A percentile compares a stretch with the other conserved stretches of the same genome.
Conservation (phyloP, 495 filamentous ascomycete genomes). For the Aspergillus sclerotioniger region DNA sequence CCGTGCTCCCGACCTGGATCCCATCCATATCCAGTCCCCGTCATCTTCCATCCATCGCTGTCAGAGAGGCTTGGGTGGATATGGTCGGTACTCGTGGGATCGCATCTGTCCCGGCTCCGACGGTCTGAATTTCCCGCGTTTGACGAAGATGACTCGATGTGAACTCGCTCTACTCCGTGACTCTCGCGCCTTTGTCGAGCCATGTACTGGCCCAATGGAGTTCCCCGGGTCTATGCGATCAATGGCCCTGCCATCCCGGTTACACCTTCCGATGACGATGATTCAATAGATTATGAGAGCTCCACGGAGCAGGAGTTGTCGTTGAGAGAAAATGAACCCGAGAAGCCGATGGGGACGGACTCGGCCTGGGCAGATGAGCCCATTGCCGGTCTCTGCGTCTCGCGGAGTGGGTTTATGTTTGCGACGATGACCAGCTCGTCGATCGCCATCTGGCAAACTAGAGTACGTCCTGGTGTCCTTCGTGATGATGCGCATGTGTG, state of each 20-base stretch:
- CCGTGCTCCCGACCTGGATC: conserved; percentile 2
- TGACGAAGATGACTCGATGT: conserved; percentile 42
- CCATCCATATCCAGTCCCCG: background rate
- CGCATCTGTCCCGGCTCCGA: conserved; percentile 18
- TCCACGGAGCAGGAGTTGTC: conserved; percentile 17
- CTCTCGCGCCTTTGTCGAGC: conserved; percentile 39
- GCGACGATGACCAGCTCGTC: conserved; percentile 80
- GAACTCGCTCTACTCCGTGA: conserved; percentile 30
- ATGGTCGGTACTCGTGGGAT: conserved; percentile 25
- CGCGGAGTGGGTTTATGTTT: conserved; percentile 82
- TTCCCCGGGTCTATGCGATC: conserved; percentile 83
- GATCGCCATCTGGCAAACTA: conserved; percentile 92
- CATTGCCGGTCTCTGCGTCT: conserved; percentile 73
- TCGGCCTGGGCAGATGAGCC: conserved; percentile 51
- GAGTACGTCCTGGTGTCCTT: conserved; percentile 53
- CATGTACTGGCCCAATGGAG: conserved; percentile 98
- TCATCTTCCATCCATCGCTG: background rate
- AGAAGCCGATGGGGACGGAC: conserved; percentile 23
- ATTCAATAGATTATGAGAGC: conserved; percentile 11
- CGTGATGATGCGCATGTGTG: conserved; percentile 16
- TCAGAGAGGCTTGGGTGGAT: conserved; percentile 8
- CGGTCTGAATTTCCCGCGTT: conserved; percentile 15
- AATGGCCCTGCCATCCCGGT: conserved; percentile 50
- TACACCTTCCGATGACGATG: conserved; percentile 38
- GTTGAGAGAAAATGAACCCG: conserved; percentile 13